Base-by-base conservation (phyloP, 148 eudicot genomes). In the Rhododendron molle region DNA sequence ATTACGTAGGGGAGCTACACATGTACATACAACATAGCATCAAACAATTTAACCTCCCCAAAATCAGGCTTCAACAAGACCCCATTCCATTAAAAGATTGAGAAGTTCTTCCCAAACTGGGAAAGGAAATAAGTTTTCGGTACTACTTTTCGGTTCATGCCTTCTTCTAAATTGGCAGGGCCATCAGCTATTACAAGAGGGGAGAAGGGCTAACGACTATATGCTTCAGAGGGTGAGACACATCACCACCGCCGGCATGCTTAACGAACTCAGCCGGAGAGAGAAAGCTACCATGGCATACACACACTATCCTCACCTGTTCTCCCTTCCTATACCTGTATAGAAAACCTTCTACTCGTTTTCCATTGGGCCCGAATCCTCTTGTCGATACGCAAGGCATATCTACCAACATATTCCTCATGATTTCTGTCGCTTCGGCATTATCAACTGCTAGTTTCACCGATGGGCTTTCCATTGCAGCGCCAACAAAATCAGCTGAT, bases 241-340 rank as follows among this genome's bases (percentile, higher is more conserved):
- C 93, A 43, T 91, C 93, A 6, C 87, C 90, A 1, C 96, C 94
- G 9, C 94, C 93, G 28, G 91, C 96, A 78, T 94, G 96, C 87
- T 87, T 90, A 34, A 94, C 89, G 47, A 94, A 94, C 86, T 94
- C 96, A 0, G 94, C 91, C 1, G 96, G 96, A 34, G 96, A 72
- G 52, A 89, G 86, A 74, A 90, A 94, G 67, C 81, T 87, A 4
- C 96, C 96, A 86, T 94, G 96, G 87, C 96, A 92, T 2, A 94
- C 93, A 34, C 94, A 94, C 20, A 94, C 88, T 28, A 94, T 94
- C 74, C 88, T 91, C 83, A 91, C 89, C 76, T 91, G 90, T 81
- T 91, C 96, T 36, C 93, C 93, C 62, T 87, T 92, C 82, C 84
- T 74, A 73, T 91, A 94, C 80, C 85, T 74, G 85, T 94, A 94